These are phyloP conservation scores for Aureoboletus auriporus DNA, from an alignment of 768 basidiomycete genomes.

Conservation along the genomic window DNA sequence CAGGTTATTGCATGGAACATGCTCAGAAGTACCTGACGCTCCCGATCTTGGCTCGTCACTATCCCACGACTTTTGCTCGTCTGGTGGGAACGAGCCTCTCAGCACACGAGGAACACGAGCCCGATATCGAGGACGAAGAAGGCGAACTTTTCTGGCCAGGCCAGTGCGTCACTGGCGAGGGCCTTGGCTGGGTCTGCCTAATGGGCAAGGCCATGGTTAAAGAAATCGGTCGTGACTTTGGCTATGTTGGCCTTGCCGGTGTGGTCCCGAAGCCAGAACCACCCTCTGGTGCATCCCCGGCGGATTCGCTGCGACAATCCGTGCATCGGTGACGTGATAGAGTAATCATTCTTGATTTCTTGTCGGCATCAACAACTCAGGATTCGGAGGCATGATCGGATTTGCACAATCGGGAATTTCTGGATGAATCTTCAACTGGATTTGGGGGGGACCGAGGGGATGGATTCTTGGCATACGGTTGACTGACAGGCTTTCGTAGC, in stretches of 20 bases:
- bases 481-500: slow-evolving; percentile 10
- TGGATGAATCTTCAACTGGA: slow-evolving; percentile 27
- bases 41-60: slow-evolving; percentile 63
- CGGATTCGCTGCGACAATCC: slow-evolving; percentile 30
- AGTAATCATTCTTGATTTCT: slow-evolving; percentile 21
- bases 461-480: slow-evolving; percentile 17
- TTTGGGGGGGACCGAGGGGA: slow-evolving; percentile 12
- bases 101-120: slow-evolving; percentile 68
- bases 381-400: slow-evolving; percentile 23
- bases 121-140: slow-evolving; percentile 81
- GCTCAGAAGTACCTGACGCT: slow-evolving; percentile 59
- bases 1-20: slow-evolving; percentile 39
- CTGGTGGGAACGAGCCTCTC: slow-evolving; percentile 63
- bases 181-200: slow-evolving; percentile 82
- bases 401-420: slow-evolving; percentile 22
- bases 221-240: slow-evolving; percentile 73
- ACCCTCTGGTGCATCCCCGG: slow-evolving; percentile 26
- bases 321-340: slow-evolving; percentile 27
- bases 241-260: slow-evolving; percentile 67
- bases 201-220: slow-evolving; percentile 86
- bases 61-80: slow-evolving; percentile 72
- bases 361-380: slow-evolving; percentile 27
- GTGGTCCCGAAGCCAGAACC: slow-evolving; percentile 67
- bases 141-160: slow-evolving; percentile 86
- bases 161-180: slow-evolving; percentile 67